Evolutionary conservation across 164 flowering plant species (phyloP).

Genomic region (Aristolochia contorta): DNA sequence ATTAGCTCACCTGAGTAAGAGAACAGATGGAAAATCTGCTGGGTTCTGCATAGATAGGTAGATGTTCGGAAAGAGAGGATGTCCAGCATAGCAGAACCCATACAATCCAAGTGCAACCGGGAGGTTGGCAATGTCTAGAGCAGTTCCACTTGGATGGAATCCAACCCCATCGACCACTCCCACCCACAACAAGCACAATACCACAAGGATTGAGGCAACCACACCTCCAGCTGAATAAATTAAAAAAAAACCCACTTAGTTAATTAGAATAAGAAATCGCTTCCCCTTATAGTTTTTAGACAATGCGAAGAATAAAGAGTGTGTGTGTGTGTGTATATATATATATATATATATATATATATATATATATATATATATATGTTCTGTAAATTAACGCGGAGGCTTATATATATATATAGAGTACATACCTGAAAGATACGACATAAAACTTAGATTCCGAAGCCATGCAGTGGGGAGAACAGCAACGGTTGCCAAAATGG

Average conservation of each 20-base stretch:
- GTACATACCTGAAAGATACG: slow-evolving; percentile 57
- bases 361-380: no score
- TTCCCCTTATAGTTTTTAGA: no score
- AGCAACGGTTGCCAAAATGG: slow-evolving; percentile 29
- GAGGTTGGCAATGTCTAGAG: slow-evolving; percentile 33
- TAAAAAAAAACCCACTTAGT: background rate
- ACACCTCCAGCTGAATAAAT: slow-evolving; percentile 71
- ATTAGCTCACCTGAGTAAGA: slow-evolving; percentile 31
- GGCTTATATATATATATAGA: no score
- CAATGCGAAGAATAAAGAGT: no score
- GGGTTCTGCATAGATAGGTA: slow-evolving; percentile 67
- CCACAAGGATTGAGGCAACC: slow-evolving; percentile 37
- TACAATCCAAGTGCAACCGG: slow-evolving; percentile 56
- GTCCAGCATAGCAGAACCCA: slow-evolving; percentile 57
- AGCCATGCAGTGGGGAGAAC: slow-evolving; percentile 78
- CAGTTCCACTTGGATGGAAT: slow-evolving; percentile 40
- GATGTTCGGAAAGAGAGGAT: slow-evolving; percentile 71
- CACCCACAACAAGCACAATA: slow-evolving; percentile 59
- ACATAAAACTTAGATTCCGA: slow-evolving; percentile 49
- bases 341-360: no score
- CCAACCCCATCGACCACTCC: slow-evolving; percentile 43
- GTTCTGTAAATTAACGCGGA: no score
- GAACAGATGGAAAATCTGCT: slow-evolving; percentile 36
- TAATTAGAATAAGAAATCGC: no score
- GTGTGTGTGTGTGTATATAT: no score